Conservation (phyloP, 2,329 filamentous ascomycete species). For the Colletotrichum brevisporum region DNA sequence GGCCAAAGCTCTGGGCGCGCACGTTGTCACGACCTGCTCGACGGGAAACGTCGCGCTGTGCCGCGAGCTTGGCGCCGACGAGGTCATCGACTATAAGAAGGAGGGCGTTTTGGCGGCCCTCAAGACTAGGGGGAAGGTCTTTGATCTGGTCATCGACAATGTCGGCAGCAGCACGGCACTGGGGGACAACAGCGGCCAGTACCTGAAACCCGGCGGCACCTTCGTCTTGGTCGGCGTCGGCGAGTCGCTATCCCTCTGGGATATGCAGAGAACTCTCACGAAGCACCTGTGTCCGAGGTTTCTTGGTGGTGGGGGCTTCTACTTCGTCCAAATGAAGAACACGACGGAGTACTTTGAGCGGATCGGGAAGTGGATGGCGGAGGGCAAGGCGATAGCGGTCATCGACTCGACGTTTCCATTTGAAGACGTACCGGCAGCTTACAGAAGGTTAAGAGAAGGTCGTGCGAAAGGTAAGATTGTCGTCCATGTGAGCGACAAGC, state of each 20-base stretch:
- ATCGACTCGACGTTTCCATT: constrained; percentile 45
- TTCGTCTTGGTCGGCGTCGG: constrained; percentile 74
- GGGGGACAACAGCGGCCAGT: constrained; percentile 38
- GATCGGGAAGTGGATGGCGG: constrained; percentile 45
- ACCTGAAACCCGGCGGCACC: constrained; percentile 68
- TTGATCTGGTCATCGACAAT: constrained; percentile 48
- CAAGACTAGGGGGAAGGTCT: constrained; percentile 36
- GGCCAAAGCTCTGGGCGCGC: constrained; percentile 50
- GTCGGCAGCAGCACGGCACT: constrained; percentile 42
- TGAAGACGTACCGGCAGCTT: constrained; percentile 44
- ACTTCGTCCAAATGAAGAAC: constrained; percentile 37
- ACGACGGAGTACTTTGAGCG: constrained; percentile 20
- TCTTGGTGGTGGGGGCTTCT: not conserved
- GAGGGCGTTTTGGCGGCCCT: constrained; percentile 41
- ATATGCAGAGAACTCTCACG: not conserved
- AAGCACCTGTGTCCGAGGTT: not conserved
- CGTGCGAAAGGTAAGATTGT: constrained; percentile 46
- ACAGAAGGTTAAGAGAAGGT: constrained; percentile 42
- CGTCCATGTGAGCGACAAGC: constrained; percentile 25
- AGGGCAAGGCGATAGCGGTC: constrained; percentile 44
- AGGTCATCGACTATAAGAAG: constrained; percentile 53
- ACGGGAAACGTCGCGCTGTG: constrained; percentile 51
- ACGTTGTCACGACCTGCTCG: constrained; percentile 54
- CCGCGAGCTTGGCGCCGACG: constrained; percentile 52
- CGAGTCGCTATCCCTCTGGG: constrained; percentile 27